Base-by-base conservation (phyloP, 2,329 filamentous ascomycete genomes). In the Aspergillus sojae region DNA sequence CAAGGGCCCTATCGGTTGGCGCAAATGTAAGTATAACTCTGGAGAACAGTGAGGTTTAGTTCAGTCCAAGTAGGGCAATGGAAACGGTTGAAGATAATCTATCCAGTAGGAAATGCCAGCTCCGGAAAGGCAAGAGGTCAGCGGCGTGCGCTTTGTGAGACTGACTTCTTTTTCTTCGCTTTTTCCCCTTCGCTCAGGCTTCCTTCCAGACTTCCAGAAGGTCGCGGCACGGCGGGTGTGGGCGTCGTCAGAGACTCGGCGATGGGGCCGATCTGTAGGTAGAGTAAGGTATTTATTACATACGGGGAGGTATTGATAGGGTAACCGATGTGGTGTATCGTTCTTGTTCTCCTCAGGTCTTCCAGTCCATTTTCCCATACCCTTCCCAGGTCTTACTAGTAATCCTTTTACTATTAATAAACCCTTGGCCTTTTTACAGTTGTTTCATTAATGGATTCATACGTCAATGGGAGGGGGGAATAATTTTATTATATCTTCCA, bases 201-300 rank as follows among this genome's bases (percentile, higher is more conserved):
- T 65, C 66, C 65, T 68, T 57, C 62, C 61, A 66, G 65, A 61
- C 68, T 70, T 68, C 65, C 67, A 69, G 71, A 71, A 71, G 66
- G 61, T 69, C 64, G 64, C 60, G 62, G 61, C 63, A 67, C 65
- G 57, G 64, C 65, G 63, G 63, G 56, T 65, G 62, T 63, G 60
- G 61, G 65, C 58, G 64, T 66, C 64, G 62, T 64, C 64, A 66
- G 57, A 64, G 64, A 64, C 64, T 66, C 64, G 64, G 59, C 60
- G 57, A 57, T 64, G 58, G 58, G 58, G 61, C 63, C 64, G 64
- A 63, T 58, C 61, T 45, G 62, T 43, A 46, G 26, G 46, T 30
- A 19, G 23, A 28, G 23, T 28, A 14, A 50, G 23, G 41, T 58
- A 50, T 50, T 30, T 21, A 32, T 50, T 60, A 56, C 48, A 14